phyloP scores from a whole-genome alignment of 2,329 filamentous ascomycete genomes.

The Fonsecaea multimorphosa region DNA sequence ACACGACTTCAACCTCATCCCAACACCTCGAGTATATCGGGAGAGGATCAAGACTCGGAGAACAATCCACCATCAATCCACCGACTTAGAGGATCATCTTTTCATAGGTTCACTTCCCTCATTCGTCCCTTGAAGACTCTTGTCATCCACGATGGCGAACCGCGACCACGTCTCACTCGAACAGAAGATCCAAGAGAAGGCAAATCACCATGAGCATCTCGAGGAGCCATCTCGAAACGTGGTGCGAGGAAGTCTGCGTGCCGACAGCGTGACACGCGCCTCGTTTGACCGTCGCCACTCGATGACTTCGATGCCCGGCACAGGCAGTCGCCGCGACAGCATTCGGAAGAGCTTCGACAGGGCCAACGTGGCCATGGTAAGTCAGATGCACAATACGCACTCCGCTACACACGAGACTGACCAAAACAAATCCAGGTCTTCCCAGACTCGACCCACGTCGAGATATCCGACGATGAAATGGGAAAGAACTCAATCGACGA shows the following conservation, averaged over 20 bases:
- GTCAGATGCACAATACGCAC: neutral
- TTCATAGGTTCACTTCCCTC: neutral
- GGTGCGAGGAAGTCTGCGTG: conserved; percentile 13
- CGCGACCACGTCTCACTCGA: conserved; percentile 23
- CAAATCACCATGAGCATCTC: conserved; percentile 11
- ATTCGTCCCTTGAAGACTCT: too few species aligned
- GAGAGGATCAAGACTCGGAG: neutral
- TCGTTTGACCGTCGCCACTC: conserved; percentile 30
- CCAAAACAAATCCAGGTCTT: conserved; percentile 29
- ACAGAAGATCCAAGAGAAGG: conserved; percentile 26
- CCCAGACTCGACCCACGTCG: conserved; percentile 40
- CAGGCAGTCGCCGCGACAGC: conserved; percentile 16
- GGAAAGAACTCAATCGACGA: conserved; percentile 44
- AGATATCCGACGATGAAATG: conserved; percentile 34
- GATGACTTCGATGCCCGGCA: conserved; percentile 8
- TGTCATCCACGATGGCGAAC: conserved; percentile 18
- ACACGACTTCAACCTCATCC: neutral
- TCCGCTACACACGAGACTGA: neutral
- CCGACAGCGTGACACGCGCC: conserved; percentile 19
- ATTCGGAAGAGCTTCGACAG: conserved; percentile 32
- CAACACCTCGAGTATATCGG: neutral
- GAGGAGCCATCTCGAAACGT: neutral
- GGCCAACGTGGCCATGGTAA: conserved; percentile 30
- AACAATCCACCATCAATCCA: neutral
- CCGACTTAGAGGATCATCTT: neutral